Evolutionary conservation across 2,329 filamentous ascomycete genomes (phyloP), one percentile per base, ranked within the genome.

Genomic region (Niveomyces coronatus): DNA sequence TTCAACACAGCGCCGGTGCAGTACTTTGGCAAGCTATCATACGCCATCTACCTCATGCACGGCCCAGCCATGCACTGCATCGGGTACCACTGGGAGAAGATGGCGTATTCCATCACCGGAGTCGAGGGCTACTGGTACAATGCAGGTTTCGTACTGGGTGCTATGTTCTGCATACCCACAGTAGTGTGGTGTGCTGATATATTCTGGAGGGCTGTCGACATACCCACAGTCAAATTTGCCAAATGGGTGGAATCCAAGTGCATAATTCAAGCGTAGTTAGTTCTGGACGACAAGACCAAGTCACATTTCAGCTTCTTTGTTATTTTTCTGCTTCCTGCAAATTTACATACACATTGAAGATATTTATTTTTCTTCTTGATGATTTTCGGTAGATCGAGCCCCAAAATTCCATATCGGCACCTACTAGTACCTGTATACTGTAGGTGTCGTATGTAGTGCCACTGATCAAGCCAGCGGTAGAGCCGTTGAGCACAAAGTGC

Each of bases 41-140:
- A 74, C 49, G 67, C 71, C 35, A 51, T 79, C 18, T 79, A 79
- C 52, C 63, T 79, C 11, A 69, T 77, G 60, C 75, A 79, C 50
- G 71, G 73, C 1, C 69, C 71, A 4, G 63, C 68, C 3, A 63
- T 70, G 49, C 71, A 74, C 47, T 64, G 65, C 3, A 47, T 69
- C 14, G 72, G 72, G 9, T 76, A 74, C 46, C 58, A 64, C 23
- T 64, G 67, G 41, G 63, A 74, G 49, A 61, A 60, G 23, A 62
- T 63, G 55, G 67, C 61, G 1, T 74, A 66, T 53, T 50, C 53
- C 10, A 28, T 68, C 26, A 72, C 65, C 0, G 71, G 71, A 5
- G 56, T 56, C 4, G 65, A 71, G 37, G 64, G 61, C 13, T 46
- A 51, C 35, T 56, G 52, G 47, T 75, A 70, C 51, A 62, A 61